Conservation (phyloP, 495 filamentous ascomycete genomes). For the Penicillium waksmanii region DNA sequence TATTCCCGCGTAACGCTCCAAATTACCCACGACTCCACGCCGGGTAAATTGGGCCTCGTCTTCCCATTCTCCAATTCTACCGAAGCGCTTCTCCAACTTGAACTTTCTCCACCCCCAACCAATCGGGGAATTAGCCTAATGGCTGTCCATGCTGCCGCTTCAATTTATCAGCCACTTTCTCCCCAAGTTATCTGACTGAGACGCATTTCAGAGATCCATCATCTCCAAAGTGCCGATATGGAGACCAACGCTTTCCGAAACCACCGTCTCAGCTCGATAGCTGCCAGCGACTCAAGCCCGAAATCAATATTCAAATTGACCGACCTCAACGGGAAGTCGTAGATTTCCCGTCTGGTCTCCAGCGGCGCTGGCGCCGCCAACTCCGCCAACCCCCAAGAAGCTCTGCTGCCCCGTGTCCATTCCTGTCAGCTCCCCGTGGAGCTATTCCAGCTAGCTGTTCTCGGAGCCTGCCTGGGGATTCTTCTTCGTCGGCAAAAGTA, state of each 20-base stretch:
- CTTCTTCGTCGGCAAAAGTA: not conserved
- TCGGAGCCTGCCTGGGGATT: not conserved
- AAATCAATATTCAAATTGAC: not conserved
- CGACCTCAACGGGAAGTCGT: not conserved
- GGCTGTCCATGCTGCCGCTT: not conserved
- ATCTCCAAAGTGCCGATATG: not conserved
- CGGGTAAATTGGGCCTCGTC: not conserved
- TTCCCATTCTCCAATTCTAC: constrained; percentile 1
- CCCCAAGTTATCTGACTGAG: not conserved
- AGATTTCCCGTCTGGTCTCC: not conserved
- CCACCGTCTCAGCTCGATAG: not conserved
- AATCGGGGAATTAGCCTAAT: not conserved
- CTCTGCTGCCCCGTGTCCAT: not conserved
- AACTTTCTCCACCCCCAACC: not conserved
- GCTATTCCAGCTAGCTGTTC: not conserved
- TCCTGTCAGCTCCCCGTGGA: not conserved
- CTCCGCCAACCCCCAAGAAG: not conserved
- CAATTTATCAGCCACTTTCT: not conserved
- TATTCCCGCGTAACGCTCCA: not conserved
- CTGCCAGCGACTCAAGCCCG: not conserved
- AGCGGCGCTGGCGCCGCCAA: not conserved
- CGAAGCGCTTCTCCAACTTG: not conserved
- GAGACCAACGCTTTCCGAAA: not conserved
- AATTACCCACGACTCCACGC: not conserved
- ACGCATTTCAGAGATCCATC: not conserved